Conservation (phyloP, 1,284 basidiomycete species). For the Fomitiporia mediterranea region DNA sequence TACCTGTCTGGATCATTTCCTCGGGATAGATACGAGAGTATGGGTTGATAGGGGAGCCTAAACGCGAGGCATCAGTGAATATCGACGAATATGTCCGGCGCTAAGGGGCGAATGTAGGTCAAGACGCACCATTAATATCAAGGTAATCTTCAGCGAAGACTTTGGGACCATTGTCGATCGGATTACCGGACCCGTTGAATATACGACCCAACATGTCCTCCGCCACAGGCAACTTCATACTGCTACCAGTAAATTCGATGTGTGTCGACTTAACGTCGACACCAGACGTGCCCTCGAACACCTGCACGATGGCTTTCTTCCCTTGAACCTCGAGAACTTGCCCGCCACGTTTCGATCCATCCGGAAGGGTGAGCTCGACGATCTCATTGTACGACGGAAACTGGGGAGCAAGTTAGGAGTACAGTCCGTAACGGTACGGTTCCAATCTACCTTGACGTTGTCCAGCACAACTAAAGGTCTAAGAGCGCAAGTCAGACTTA, state of each 20-base stretch:
- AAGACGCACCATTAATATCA: slow-evolving; percentile 93
- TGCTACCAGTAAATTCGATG: slow-evolving; percentile 96
- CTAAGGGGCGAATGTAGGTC: too few relatives aligned
- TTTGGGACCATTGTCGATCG: slow-evolving; percentile 98
- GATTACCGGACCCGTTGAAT: slow-evolving; percentile 98
- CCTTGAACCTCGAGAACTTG: slow-evolving; percentile 98
- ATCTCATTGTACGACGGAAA: slow-evolving; percentile 99
- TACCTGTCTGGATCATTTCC: slow-evolving; percentile 99
- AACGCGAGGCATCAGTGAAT: not conserved
- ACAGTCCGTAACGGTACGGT: slow-evolving; percentile 17
- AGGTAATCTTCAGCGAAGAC: slow-evolving; percentile 99
- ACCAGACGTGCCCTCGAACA: slow-evolving; percentile 98
- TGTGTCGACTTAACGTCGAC: slow-evolving; percentile 97
- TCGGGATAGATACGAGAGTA: slow-evolving; percentile 99
- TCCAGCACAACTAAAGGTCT: slow-evolving; percentile 95
- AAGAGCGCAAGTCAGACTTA: slow-evolving; percentile 22
- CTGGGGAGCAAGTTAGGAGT: slow-evolving; percentile 35
- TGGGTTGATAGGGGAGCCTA: slow-evolving; percentile 98
- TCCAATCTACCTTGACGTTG: slow-evolving; percentile 84
- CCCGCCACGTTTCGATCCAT: slow-evolving; percentile 92
- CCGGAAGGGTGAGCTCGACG: slow-evolving; percentile 92
- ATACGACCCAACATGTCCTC: slow-evolving; percentile 99
- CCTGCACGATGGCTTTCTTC: slow-evolving; percentile 98
- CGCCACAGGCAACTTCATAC: slow-evolving; percentile 99
- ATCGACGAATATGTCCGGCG: slow-evolving; percentile 6